A percentile compares a stretch with the other conserved stretches of the same genome.
These are phyloP conservation scores for Vigna unguiculata DNA, from an alignment of 306 rosid genomes.

Conservation along the genomic window DNA sequence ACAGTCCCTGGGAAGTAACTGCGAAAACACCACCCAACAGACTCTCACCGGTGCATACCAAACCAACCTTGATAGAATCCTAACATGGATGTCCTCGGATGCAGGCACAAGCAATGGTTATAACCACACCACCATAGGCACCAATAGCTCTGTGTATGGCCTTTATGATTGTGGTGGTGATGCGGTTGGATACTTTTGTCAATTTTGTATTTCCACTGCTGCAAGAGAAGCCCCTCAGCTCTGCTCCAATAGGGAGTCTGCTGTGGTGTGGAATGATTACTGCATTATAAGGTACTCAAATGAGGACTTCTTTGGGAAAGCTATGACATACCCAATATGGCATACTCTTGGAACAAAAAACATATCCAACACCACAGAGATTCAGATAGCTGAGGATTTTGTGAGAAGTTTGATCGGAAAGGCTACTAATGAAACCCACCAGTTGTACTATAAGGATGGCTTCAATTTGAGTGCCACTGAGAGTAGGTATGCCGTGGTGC, in stretches of 20 bases:
- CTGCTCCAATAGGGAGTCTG: background rate
- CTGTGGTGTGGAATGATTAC: background rate
- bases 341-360: background rate
- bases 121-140: background rate
- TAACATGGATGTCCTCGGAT: background rate
- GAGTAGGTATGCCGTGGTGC: conserved; percentile 8
- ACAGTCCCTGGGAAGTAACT: background rate
- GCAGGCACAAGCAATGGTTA: background rate
- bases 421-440: conserved; percentile 11
- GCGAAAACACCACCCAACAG: background rate
- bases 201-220: conserved; percentile 30
- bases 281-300: conserved; percentile 14
- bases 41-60: background rate
- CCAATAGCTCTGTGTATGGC: background rate
- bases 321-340: background rate
- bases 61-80: conserved; percentile 10
- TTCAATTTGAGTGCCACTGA: background rate
- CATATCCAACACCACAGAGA: background rate
- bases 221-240: background rate
- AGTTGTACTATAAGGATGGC: background rate
- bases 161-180: background rate
- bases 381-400: background rate
- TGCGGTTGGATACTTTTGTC: conserved; percentile 12
- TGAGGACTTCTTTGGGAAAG: conserved; percentile 3
- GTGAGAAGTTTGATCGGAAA: conserved; percentile 17